These are phyloP conservation scores for Tylopilus subfusipes DNA, from an alignment of 768 basidiomycete species.

Conservation along the genomic window DNA sequence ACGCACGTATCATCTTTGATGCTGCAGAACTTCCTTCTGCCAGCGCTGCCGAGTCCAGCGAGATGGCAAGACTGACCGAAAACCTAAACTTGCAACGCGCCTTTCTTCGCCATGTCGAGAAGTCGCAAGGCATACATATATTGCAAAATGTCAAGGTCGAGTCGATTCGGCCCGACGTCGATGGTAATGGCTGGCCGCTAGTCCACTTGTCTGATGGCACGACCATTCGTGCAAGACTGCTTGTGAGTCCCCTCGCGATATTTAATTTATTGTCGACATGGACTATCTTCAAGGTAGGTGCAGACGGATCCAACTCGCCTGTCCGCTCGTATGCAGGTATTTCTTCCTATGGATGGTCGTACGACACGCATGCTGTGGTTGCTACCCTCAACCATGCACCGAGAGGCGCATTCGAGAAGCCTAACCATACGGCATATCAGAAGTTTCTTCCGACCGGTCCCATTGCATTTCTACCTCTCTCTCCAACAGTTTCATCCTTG, in stretches of 20 bases:
- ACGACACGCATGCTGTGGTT: conserved; percentile 86
- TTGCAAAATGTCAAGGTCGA: conserved; percentile 73
- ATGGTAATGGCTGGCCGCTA: conserved; percentile 71
- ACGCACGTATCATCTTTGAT: conserved; percentile 71
- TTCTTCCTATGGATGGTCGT: conserved; percentile 86
- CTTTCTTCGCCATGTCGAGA: conserved; percentile 61
- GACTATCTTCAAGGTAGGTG: conserved; percentile 63
- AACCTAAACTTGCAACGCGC: conserved; percentile 91
- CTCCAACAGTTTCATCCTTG: conserved; percentile 72
- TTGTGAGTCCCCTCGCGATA: conserved; percentile 46
- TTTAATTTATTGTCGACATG: neutral
- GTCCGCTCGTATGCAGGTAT: conserved; percentile 86
- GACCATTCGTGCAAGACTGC: conserved; percentile 64
- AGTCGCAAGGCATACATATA: conserved; percentile 52
- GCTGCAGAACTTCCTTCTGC: conserved; percentile 41
- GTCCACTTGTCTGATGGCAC: conserved; percentile 69
- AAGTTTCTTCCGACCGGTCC: conserved; percentile 94
- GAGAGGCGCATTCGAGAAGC: conserved; percentile 54
- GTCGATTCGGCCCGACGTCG: conserved; percentile 50
- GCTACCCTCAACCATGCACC: conserved; percentile 79
- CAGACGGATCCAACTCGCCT: conserved; percentile 93
- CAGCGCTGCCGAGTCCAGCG: conserved; percentile 29
- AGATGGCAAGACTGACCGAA: conserved; percentile 86
- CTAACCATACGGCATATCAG: conserved; percentile 85
- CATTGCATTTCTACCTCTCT: conserved; percentile 90